Evolutionary conservation across 352 stramenopile genomes (phyloP).

Genomic region (Phytophthora quininea): DNA sequence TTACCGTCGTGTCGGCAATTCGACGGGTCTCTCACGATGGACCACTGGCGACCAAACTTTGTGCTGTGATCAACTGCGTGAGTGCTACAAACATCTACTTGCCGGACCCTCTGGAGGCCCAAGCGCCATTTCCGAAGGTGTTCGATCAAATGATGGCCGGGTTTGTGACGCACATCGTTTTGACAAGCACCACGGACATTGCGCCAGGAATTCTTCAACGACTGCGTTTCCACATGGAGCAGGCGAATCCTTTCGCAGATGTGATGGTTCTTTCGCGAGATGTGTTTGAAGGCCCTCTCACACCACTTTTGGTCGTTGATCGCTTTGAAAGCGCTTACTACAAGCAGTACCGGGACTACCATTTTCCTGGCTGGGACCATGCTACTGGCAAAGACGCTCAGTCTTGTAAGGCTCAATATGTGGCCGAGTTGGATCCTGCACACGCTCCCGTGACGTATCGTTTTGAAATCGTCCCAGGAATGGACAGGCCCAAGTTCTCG

Average conservation of each 20-base stretch:
- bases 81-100: slow-evolving; percentile 62
- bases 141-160: slow-evolving; percentile 73
- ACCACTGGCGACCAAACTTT: slow-evolving; percentile 44
- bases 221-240: slow-evolving; percentile 70
- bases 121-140: slow-evolving; percentile 60
- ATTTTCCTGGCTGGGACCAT: slow-evolving; percentile 54
- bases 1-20: slow-evolving; percentile 53
- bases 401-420: slow-evolving; percentile 25
- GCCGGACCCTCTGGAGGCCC: slow-evolving; percentile 40
- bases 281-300: slow-evolving; percentile 68
- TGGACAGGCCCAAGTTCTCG: slow-evolving; percentile 66
- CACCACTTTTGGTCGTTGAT: slow-evolving; percentile 56
- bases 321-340: slow-evolving; percentile 69
- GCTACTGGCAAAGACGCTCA: slow-evolving; percentile 4
- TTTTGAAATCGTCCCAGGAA: slow-evolving; percentile 52
- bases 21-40: slow-evolving; percentile 23
- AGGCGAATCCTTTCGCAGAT: slow-evolving; percentile 75
- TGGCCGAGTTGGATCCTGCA: slow-evolving; percentile 36
- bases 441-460: slow-evolving; percentile 38
- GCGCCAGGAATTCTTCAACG: slow-evolving; percentile 41
- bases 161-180: slow-evolving; percentile 67
- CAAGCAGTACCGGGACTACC: slow-evolving; percentile 48
- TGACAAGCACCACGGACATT: slow-evolving; percentile 64
- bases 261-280: slow-evolving; percentile 66
- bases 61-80: slow-evolving; percentile 55